Base-by-base conservation (phyloP, 495 filamentous ascomycete genomes). In the Hypoxylon cercidicola region DNA sequence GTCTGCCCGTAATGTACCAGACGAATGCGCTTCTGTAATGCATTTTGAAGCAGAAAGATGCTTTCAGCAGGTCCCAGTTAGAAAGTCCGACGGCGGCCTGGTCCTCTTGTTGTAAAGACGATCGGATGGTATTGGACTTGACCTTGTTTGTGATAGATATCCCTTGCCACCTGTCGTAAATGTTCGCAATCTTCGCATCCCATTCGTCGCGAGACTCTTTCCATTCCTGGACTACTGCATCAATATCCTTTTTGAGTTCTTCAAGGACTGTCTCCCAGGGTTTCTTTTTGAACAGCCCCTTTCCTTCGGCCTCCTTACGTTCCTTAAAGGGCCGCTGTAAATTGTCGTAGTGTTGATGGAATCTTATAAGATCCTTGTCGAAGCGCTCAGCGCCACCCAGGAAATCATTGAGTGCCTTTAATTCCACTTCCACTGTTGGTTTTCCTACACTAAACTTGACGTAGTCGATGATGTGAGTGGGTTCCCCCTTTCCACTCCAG, bases 401-500 rank as follows among this genome's bases (percentile, higher is more conserved):
- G n/a, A 43, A 56, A 3, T 56, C 52, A 41, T 62, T 28, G 7
- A 86, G 78, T 7, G 83, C 75, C 13, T 68, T 68, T 0, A 87
- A 74, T 7, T 88, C 85, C 1, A 69, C 71, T 9, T 84, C 66
- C 11, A 84, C 77, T 20, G 87, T 82, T 0, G 78, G 77, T 12
- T 72, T 74, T 3, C 88, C 82, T 3, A 92, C 81, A 0, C 73
- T 64, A 53, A 92, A 92, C 55, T 87, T 87, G 23, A 97, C 78
- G 28, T 85, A 84, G 71, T 97, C 93, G 49, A 93, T 82, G 43
- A 96, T 86, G 64, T 89, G 83, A 0, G 80, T 77, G 0, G 76
- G 60, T 1, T 82, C 80, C 10, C 66, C 71, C 9, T 69, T 71
- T 13, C 78, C 74, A 34, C 10, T 68, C 72, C 75, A 77, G 1